phyloP scores from a whole-genome alignment of 1,284 basidiomycete species.

The Cutaneotrichosporon sp. region DNA sequence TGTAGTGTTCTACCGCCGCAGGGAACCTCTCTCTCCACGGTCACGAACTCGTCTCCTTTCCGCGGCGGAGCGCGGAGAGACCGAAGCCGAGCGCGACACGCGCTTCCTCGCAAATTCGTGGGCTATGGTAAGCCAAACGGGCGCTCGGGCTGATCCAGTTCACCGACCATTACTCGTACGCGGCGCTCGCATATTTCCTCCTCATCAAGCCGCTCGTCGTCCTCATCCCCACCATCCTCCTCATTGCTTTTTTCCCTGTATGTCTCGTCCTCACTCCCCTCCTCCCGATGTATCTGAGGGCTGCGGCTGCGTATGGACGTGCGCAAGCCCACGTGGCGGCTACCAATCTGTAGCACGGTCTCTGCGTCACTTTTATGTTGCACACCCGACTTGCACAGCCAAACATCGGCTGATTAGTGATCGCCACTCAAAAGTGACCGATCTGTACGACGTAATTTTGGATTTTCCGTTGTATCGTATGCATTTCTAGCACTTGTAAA shows the following conservation, averaged over 20 bases:
- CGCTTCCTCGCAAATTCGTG: slow-evolving; percentile 48
- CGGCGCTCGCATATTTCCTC: slow-evolving; percentile 49
- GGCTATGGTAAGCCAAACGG: slow-evolving; percentile 42
- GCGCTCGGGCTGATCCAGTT: slow-evolving; percentile 28
- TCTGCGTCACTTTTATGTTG: not conserved
- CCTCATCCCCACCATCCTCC: slow-evolving; percentile 44
- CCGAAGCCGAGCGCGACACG: slow-evolving; percentile 43
- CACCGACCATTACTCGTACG: slow-evolving; percentile 50
- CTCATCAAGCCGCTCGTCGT: slow-evolving; percentile 51
- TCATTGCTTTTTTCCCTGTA: slow-evolving; percentile 42
- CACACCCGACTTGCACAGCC: not conserved
- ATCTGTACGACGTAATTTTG: not conserved
- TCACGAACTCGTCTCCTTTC: not conserved
- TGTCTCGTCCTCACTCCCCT: slow-evolving; percentile 35
- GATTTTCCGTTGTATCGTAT: not conserved
- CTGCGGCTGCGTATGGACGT: slow-evolving; percentile 39
- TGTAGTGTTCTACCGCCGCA: slow-evolving; percentile 42
- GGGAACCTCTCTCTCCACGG: not conserved
- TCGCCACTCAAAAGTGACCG: not conserved
- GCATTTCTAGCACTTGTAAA: not conserved
- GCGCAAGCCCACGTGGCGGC: slow-evolving; percentile 50
- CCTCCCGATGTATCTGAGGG: slow-evolving; percentile 43
- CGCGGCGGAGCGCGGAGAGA: slow-evolving; percentile 8
- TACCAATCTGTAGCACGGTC: slow-evolving; percentile 37
- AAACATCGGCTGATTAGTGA: not conserved